Evolutionary conservation across 2,329 filamentous ascomycete species (phyloP).

Genomic region (Phoma sp.): DNA sequence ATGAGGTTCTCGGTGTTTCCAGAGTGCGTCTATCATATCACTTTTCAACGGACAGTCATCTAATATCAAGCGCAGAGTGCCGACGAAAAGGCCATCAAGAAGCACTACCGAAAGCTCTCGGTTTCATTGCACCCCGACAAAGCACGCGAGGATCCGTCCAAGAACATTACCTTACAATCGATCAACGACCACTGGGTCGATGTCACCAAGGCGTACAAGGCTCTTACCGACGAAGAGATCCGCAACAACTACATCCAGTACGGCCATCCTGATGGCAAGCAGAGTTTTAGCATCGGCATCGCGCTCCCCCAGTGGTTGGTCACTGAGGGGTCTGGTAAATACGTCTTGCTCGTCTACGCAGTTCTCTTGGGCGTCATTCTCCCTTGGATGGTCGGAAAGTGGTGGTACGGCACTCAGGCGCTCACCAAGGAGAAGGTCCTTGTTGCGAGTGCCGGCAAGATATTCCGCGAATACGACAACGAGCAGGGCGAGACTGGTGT

Average conservation of each 20-base stretch:
- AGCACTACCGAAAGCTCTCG: constrained; percentile 84
- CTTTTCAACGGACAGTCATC: neutral
- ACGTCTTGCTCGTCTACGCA: constrained; percentile 89
- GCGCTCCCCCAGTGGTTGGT: constrained; percentile 92
- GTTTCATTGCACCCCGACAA: constrained; percentile 94
- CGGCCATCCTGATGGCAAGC: constrained; percentile 96
- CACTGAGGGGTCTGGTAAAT: constrained; percentile 93
- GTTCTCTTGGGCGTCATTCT: constrained; percentile 85
- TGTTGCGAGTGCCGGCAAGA: constrained; percentile 89
- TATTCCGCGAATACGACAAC: constrained; percentile 93
- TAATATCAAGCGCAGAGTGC: constrained; percentile 64
- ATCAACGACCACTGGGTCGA: constrained; percentile 92
- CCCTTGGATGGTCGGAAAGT: constrained; percentile 91
- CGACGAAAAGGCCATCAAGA: constrained; percentile 89
- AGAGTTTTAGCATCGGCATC: constrained; percentile 97
- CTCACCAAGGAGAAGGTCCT: constrained; percentile 93
- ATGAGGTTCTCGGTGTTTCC: constrained; percentile 87
- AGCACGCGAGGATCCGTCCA: constrained; percentile 77
- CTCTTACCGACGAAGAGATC: constrained; percentile 94
- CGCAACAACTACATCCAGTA: constrained; percentile 97
- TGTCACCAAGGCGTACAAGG: constrained; percentile 96
- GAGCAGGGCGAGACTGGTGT: constrained; percentile 80
- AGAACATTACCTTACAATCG: constrained; percentile 85
- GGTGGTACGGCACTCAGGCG: constrained; percentile 97
- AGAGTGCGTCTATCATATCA: constrained; percentile 62